Evolutionary conservation across 2,329 filamentous ascomycete genomes (phyloP).

Genomic region (Xylariaceae sp.): DNA sequence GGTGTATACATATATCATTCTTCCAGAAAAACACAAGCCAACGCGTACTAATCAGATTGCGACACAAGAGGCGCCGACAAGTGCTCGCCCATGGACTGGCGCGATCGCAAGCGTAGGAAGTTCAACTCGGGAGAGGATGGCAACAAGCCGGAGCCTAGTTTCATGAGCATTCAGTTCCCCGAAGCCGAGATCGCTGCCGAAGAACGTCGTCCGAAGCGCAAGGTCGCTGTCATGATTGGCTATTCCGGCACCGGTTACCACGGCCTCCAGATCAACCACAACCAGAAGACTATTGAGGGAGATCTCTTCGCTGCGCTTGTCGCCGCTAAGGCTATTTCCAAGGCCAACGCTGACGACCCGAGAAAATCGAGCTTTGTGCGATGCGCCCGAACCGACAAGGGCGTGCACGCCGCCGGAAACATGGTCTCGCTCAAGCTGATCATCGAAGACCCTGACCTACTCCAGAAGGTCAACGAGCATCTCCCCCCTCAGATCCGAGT

Average conservation of each 20-base stretch:
- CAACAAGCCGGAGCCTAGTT: constrained; percentile 41
- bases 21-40: constrained; percentile 21
- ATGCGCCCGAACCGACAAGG: constrained; percentile 95
- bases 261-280: constrained; percentile 84
- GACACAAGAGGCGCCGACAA: constrained; percentile 46
- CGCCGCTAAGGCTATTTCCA: constrained; percentile 85
- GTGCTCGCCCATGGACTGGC: constrained; percentile 41
- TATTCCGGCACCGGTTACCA: constrained; percentile 96
- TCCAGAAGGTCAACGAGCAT: constrained; percentile 83
- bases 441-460: constrained; percentile 80
- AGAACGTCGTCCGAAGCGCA: constrained; percentile 83
- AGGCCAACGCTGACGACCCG: constrained; percentile 92
- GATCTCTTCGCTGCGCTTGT: constrained; percentile 93
- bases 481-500: constrained; percentile 86
- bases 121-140: constrained; percentile 33
- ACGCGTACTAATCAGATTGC: constrained; percentile 41
- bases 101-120: constrained; percentile 51
- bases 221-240: constrained; percentile 91
- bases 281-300: constrained; percentile 90
- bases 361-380: constrained; percentile 93
- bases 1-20: background rate
- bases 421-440: constrained; percentile 94
- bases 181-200: constrained; percentile 86
- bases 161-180: constrained; percentile 52
- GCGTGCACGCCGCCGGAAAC: constrained; percentile 92